A percentile compares a stretch with the other conserved stretches of the same genome.
These are phyloP conservation scores for Penicillium sp. DNA, from an alignment of 2,329 filamentous ascomycete species.

Conservation along the genomic window DNA sequence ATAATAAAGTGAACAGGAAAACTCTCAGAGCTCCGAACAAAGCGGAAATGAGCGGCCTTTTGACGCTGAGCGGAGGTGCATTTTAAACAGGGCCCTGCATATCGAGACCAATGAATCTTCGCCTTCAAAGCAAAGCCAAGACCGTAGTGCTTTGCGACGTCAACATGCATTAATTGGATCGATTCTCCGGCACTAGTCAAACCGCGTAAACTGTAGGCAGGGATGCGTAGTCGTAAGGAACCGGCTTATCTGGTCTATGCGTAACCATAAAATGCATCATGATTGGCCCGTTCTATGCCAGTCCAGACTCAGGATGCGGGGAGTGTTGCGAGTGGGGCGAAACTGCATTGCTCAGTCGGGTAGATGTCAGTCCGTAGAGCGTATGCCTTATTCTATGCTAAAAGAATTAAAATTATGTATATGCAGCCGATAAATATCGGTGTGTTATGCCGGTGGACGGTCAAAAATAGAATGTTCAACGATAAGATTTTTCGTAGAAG, in stretches of 20 bases:
- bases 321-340: not conserved
- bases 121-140: not conserved
- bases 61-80: not conserved
- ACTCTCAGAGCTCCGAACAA: not conserved
- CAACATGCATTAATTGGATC: not conserved
- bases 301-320: not conserved
- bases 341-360: not conserved
- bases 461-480: not conserved
- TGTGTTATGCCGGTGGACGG: too few species aligned
- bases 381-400: not conserved
- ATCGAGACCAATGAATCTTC: not conserved
- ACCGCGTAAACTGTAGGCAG: too few species aligned
- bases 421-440: too few species aligned
- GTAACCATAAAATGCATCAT: not conserved
- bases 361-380: not conserved
- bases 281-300: not conserved
- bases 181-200: not conserved
- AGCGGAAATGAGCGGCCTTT: not conserved
- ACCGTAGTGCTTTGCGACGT: not conserved
- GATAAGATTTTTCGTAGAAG: constrained; percentile 5
- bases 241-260: not conserved
- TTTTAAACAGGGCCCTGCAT: not conserved
- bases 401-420: not conserved
- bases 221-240: too few species aligned
- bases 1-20: not conserved